Percentiles rank a stretch among this genome's conserved stretches.
Evolutionary conservation across 2,329 filamentous ascomycete genomes (phyloP).

Genomic region (Fusarium newnesense): DNA sequence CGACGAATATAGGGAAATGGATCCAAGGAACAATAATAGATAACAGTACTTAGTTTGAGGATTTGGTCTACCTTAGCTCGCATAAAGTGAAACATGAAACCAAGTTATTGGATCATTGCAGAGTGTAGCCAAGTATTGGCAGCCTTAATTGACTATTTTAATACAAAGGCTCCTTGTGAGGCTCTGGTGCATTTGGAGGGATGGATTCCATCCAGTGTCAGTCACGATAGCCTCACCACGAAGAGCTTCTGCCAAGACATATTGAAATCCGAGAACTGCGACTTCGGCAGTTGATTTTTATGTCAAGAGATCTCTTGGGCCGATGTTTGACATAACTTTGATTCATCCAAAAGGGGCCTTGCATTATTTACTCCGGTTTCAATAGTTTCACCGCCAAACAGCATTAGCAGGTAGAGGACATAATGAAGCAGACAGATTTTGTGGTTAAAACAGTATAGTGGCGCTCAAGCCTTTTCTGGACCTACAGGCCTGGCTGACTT

Average conservation of each 20-base stretch:
- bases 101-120: not conserved
- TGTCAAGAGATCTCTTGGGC: conserved; percentile 7
- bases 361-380: conserved; percentile 35
- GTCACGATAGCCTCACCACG: not conserved
- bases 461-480: not conserved
- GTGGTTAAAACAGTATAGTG: fast-evolving
- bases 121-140: not conserved
- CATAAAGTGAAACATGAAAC: not conserved
- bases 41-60: too few species aligned
- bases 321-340: conserved; percentile 11
- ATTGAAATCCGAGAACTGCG: not conserved
- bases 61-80: not conserved
- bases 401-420: conserved; percentile 17
- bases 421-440: not conserved
- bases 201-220: not conserved
- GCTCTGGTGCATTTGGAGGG: not conserved
- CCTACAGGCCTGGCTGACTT: conserved; percentile 15
- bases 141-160: not conserved
- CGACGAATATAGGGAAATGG: not conserved
- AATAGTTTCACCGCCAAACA: conserved; percentile 38
- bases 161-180: not conserved
- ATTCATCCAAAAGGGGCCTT: conserved; percentile 26
- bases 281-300: conserved; percentile 7
- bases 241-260: not conserved
- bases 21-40: not conserved